Base-by-base conservation (phyloP, 768 basidiomycete species). In the Tremella yokohamensis region DNA sequence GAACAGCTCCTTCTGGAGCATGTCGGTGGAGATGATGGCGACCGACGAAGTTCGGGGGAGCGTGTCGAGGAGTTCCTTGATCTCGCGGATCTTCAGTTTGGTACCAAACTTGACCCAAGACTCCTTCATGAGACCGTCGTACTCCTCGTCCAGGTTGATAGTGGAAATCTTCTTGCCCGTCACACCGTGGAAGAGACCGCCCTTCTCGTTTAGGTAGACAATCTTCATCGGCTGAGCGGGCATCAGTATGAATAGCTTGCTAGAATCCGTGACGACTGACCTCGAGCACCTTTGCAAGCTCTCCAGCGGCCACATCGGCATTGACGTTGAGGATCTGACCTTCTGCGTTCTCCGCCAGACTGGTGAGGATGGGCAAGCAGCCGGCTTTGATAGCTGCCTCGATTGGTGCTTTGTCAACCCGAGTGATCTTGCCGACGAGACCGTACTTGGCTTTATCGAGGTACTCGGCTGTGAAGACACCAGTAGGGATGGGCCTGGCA, bases 301-400 rank as follows among this genome's bases (percentile, higher is more conserved):
- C 96, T 40, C 94, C 96, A 0, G 96, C 94, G 1, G 96, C 96
- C 62, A 98, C 89, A 75, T 99, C 96, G 19, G 96, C 96, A 72
- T 98, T 99, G 76, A 99, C 96, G 70, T 99, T 99, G 62, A 98
- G 82, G 67, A 99, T 92, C 77, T 99, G 96, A n/a, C 96, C 96
- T 34, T 96, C 90, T 19, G 85, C 82, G 34, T 89, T 88, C 79
- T 98, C 96, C 6, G 96, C 94, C 51, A 99, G 81, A 76, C 87
- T 89, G 63, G 92, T 97, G 18, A 98, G 81, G 78, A 99, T 96
- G 57, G 96, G 96, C 22, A 99, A 82, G 19, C 91, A 92, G 29
- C 96, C 94, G 0, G 94, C 92, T 47, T 90, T 85, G 75, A 99
- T 99, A 49, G 93, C 86, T 1, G 93, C 94, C 78, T 99, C 96